phyloP scores from a whole-genome alignment of 1,284 basidiomycete genomes.

The Ustilago xerochloae region DNA sequence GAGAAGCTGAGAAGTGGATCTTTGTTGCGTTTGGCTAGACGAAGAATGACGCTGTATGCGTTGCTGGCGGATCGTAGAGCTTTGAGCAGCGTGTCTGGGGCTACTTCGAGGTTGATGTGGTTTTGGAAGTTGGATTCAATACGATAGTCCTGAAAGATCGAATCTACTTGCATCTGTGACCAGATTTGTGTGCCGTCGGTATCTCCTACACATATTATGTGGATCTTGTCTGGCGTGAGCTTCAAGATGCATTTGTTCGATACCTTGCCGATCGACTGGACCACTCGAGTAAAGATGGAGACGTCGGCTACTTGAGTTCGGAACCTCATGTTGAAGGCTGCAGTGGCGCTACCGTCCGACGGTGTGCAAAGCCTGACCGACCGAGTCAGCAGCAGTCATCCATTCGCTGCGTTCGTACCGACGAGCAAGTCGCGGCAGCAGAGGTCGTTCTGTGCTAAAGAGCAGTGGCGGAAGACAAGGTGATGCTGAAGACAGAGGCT shows the following conservation, averaged over 20 bases:
- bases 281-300: conserved; percentile 54
- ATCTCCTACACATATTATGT: conserved; percentile 64
- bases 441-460: background rate
- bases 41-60: conserved; percentile 57
- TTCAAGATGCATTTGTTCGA: conserved; percentile 64
- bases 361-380: conserved; percentile 4
- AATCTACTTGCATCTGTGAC: conserved; percentile 62
- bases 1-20: conserved; percentile 63
- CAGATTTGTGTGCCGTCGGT: conserved; percentile 65
- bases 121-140: conserved; percentile 68
- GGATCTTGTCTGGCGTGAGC: conserved; percentile 60
- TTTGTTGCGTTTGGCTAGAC: conserved; percentile 64
- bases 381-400: background rate
- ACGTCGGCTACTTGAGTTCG: conserved; percentile 60
- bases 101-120: conserved; percentile 68
- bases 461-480: background rate
- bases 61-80: conserved; percentile 62
- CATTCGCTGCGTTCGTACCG: background rate
- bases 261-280: conserved; percentile 64
- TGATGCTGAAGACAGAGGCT: no score
- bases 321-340: conserved; percentile 58
- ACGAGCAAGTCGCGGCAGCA: background rate
- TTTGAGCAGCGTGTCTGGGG: conserved; percentile 63
- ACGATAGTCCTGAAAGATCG: conserved; percentile 57
- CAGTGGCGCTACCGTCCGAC: conserved; percentile 6